A percentile compares a stretch with the other conserved stretches of the same genome.
Conservation (phyloP, 164 flowering plant species). For the Kingdonia uniflora region DNA sequence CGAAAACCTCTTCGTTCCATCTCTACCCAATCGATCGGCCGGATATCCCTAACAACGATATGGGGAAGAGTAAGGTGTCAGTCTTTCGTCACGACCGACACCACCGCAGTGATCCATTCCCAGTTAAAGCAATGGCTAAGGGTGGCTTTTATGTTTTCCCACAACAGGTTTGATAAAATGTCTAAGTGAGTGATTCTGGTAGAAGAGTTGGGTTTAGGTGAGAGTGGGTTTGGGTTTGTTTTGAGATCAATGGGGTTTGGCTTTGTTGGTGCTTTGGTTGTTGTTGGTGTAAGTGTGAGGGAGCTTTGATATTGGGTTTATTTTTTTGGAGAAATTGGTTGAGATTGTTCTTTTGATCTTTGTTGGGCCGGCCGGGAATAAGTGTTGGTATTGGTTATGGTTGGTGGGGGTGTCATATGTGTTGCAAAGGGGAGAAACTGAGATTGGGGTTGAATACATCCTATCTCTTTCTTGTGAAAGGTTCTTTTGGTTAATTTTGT, state of each 20-base stretch:
- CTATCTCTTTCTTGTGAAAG: no score
- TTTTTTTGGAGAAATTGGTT: no score
- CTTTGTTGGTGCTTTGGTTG: background rate
- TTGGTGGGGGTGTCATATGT: background rate
- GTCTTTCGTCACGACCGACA: constrained; percentile 36
- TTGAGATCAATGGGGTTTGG: no score
- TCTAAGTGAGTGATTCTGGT: background rate
- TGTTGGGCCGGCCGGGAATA: background rate
- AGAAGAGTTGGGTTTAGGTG: no score
- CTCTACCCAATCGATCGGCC: constrained; percentile 74
- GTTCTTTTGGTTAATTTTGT: no score
- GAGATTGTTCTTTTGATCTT: background rate
- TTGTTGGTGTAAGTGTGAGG: no score
- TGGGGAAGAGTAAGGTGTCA: constrained; percentile 60
- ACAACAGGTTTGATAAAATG: constrained; percentile 16
- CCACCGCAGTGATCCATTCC: constrained; percentile 46
- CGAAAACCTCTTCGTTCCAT: constrained; percentile 44
- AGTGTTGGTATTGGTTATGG: background rate
- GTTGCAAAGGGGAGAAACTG: background rate
- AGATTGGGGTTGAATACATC: no score
- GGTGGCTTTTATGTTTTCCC: constrained; percentile 34
- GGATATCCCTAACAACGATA: constrained; percentile 51
- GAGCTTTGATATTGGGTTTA: no score
- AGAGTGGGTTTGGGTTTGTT: no score
- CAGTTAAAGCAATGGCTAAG: constrained; percentile 69